Percentiles rank a stretch among this genome's conserved stretches.
These are phyloP conservation scores for Colletotrichum sp. DNA, from an alignment of 2,329 filamentous ascomycete genomes.

Conservation along the genomic window DNA sequence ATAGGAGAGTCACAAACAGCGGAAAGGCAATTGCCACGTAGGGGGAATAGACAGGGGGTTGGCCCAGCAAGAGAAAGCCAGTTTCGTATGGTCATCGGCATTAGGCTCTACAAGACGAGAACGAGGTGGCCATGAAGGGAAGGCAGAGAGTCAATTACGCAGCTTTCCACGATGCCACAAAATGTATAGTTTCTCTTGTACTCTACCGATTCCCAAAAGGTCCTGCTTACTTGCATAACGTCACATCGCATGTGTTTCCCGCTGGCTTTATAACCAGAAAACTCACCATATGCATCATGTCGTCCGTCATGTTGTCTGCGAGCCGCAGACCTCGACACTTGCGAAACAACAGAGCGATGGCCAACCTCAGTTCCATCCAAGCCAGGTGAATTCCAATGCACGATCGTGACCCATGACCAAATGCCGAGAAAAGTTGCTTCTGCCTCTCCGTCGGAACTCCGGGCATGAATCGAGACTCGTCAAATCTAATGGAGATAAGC, in stretches of 20 bases:
- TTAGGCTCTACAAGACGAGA: background rate
- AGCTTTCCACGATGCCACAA: background rate
- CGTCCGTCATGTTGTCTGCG: slow-evolving; percentile 36
- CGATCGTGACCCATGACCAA: slow-evolving; percentile 50
- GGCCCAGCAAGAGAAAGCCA: background rate
- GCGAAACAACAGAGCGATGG: slow-evolving; percentile 55
- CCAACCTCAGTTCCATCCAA: slow-evolving; percentile 59
- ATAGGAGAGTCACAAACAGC: background rate
- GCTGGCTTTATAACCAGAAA: slow-evolving; percentile 37
- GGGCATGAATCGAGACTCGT: background rate
- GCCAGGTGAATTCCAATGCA: slow-evolving; percentile 65
- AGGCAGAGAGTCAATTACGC: background rate
- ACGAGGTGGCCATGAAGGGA: background rate
- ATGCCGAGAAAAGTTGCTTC: slow-evolving; percentile 56
- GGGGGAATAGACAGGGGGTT: background rate
- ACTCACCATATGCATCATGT: slow-evolving; percentile 37
- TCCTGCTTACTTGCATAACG: background rate
- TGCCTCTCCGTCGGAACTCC: slow-evolving; percentile 32
- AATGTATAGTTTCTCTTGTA: background rate
- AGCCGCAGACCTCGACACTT: slow-evolving; percentile 42
- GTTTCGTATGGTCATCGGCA: background rate
- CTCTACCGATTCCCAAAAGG: background rate
- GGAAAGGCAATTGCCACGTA: background rate
- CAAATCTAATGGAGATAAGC: background rate
- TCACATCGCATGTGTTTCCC: slow-evolving; percentile 33